Percentiles rank a stretch among this genome's conserved stretches.
These are phyloP conservation scores for Penicillium digitatum DNA, from an alignment of 2,329 filamentous ascomycete species.

Conservation along the genomic window DNA sequence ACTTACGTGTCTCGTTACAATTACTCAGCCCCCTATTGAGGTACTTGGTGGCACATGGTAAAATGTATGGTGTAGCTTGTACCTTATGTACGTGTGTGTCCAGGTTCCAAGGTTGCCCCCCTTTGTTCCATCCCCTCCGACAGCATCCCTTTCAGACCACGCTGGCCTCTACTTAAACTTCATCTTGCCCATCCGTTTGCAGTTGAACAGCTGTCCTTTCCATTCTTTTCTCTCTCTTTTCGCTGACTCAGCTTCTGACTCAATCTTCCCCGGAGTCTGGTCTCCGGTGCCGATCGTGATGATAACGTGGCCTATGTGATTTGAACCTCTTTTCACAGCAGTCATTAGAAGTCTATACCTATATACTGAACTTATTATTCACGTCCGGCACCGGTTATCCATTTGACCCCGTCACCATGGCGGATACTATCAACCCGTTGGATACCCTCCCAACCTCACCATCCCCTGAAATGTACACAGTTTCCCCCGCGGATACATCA, in stretches of 20 bases:
- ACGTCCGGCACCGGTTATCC: conserved; percentile 20
- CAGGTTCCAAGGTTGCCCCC: not conserved
- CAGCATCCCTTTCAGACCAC: conserved; percentile 30
- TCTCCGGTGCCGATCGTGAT: conserved; percentile 32
- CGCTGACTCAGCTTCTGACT: conserved; percentile 16
- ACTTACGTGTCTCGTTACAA: conserved; percentile 6
- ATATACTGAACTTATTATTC: conserved; percentile 1
- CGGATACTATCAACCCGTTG: conserved; percentile 32
- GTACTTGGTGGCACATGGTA: conserved; percentile 1
- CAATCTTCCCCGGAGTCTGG: conserved; percentile 21
- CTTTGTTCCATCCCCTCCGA: conserved; percentile 6
- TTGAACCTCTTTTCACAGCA: conserved; percentile 1
- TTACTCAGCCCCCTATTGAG: not conserved
- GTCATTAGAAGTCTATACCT: conserved; percentile 7
- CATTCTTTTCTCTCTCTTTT: conserved; percentile 8
- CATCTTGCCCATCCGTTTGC: conserved; percentile 9
- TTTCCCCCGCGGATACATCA: conserved; percentile 42
- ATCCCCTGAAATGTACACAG: conserved; percentile 35
- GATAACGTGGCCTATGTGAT: conserved; percentile 35
- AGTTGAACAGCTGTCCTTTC: conserved; percentile 37
- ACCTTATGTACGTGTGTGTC: not conserved
- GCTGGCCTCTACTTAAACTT: conserved; percentile 43
- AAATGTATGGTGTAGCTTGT: conserved; percentile 1
- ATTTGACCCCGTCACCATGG: conserved; percentile 25
- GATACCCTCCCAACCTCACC: conserved; percentile 33